These are phyloP conservation scores for Astrephomene gubernaculifera DNA, from an alignment of 139 green algal genomes.

Conservation along the genomic window DNA sequence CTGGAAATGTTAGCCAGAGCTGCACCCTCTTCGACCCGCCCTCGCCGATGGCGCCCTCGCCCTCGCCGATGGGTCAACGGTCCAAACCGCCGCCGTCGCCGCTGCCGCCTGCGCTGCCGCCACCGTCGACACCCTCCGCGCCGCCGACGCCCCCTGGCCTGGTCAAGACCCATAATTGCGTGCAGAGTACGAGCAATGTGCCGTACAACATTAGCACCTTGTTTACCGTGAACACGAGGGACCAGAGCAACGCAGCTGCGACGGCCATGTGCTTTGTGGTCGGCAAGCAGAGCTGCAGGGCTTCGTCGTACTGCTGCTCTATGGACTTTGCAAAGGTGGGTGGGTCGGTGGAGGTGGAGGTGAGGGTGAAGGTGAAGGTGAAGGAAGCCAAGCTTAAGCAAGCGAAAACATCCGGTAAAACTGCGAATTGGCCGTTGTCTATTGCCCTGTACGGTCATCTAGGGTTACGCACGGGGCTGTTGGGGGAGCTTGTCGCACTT, in stretches of 20 bases:
- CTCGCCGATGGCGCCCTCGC: not conserved
- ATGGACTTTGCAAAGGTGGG: conserved; percentile 22
- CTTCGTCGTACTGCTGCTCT: not conserved
- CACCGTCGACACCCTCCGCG: no score
- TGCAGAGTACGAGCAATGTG: not conserved
- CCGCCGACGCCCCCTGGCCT: not conserved
- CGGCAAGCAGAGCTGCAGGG: not conserved
- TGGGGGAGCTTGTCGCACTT: no score
- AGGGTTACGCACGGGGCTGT: no score
- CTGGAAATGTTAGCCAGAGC: not conserved
- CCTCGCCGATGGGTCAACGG: not conserved
- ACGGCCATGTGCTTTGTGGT: not conserved
- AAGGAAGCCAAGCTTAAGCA: no score
- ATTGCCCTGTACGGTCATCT: no score
- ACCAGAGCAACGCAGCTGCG: not conserved
- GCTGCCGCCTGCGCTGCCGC: not conserved
- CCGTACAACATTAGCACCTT: not conserved
- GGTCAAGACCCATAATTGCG: not conserved
- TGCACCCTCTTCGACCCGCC: conserved; percentile 5
- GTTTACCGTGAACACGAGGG: not conserved
- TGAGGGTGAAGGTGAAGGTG: no score
- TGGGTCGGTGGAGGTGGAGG: no score
- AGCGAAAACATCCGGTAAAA: no score
- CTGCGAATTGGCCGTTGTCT: no score
- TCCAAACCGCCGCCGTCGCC: not conserved